Conservation (phyloP, 1,284 basidiomycete genomes). For the Hortiboletus rubellus region DNA sequence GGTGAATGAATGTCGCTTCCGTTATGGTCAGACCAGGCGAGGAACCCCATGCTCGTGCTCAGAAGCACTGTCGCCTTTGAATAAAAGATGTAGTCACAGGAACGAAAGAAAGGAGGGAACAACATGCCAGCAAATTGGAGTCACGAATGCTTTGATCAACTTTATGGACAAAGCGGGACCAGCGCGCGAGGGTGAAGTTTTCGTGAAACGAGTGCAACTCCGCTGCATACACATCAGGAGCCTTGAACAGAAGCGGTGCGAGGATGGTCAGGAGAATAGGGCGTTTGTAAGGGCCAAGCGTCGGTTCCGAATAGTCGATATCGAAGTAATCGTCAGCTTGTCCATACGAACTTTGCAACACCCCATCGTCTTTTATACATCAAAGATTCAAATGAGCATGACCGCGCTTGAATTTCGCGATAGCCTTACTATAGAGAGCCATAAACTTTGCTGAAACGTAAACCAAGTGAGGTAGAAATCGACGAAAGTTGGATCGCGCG, state of each 20-base stretch:
- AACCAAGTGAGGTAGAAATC: background rate
- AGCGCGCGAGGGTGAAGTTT: slow-evolving; percentile 27
- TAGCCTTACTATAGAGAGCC: slow-evolving; percentile 31
- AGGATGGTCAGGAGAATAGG: slow-evolving; percentile 19
- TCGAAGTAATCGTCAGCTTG: slow-evolving; percentile 35
- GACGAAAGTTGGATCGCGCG: background rate
- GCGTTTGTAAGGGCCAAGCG: slow-evolving; percentile 22
- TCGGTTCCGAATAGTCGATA: slow-evolving; percentile 22
- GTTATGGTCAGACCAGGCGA: slow-evolving; percentile 16
- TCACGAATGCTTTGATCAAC: slow-evolving; percentile 34
- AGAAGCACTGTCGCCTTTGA: slow-evolving; percentile 32
- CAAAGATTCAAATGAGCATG: background rate
- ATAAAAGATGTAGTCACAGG: background rate
- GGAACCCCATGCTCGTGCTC: slow-evolving; percentile 24
- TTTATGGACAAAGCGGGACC: slow-evolving; percentile 32
- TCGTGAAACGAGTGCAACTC: slow-evolving; percentile 31
- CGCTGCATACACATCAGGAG: slow-evolving; percentile 30
- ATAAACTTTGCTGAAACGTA: slow-evolving; percentile 28
- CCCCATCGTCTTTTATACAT: slow-evolving; percentile 26
- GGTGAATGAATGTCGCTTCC: slow-evolving; percentile 7
- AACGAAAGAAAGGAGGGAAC: background rate
- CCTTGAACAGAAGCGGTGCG: slow-evolving; percentile 23
- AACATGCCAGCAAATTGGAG: slow-evolving; percentile 29
- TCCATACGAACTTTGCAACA: slow-evolving; percentile 32
- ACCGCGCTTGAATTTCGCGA: background rate